Evolutionary conservation across 2,329 filamentous ascomycete genomes (phyloP), one percentile per base, ranked within the genome.

Genomic region (Trichoderma sp.): DNA sequence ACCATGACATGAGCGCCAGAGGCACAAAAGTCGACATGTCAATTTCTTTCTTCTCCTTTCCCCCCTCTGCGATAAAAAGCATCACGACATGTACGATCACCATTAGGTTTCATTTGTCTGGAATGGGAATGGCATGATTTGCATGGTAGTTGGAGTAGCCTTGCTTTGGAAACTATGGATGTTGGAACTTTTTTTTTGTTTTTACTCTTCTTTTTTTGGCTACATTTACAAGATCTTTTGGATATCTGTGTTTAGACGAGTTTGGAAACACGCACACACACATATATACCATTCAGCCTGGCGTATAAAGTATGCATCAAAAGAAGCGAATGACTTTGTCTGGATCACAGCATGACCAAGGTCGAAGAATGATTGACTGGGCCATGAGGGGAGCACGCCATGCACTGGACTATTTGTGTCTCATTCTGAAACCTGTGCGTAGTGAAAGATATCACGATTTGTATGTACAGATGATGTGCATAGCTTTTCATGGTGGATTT

Each of bases 1-100:
- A 50, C 37, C 13, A 58, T 58, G 17, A 63, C 52, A 34, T 15
- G 22, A 22, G 50, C 32, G 29, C n/a, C 60, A 59, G 13, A 52
- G 45, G 45, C 34, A 50, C 56, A 54, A 32, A 17, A 35, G 52
- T 65, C 9, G 29, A 35, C 19, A 65, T 17, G 32, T 54, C 63
- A 65, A 25, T 27, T 60, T 58, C 15, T 4, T 29, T 52, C n/a
- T 15, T 27, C 4, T 32, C 19, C 9, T 48, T 32, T 32, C 52
- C 52, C 45, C 8, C 32, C 22, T 48, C 42, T 67, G 45, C 64
- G 25, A 32, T 17, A 64, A 42, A 7, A 56, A 32, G 53, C 48
- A 57, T 68, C 6, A 68, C 59, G 60, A 68, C 53, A 64, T 68
- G 57, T 63, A 67, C 57, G 66, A 67, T 61, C 66, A 65, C 50